phyloP scores from a whole-genome alignment of 768 basidiomycete species.

The Boletus subcaerulescens region DNA sequence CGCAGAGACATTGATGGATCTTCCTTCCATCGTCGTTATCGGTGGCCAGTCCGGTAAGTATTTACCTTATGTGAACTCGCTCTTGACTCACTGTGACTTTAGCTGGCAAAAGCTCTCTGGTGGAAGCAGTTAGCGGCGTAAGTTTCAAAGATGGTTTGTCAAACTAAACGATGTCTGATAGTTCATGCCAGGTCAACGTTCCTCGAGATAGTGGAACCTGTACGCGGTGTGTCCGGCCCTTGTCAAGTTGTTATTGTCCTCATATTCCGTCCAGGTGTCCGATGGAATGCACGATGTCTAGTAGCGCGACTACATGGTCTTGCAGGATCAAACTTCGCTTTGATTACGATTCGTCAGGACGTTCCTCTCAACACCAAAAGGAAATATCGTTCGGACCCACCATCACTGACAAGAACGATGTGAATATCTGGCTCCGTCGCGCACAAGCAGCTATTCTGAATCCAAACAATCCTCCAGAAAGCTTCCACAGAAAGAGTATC shows the following conservation, averaged over 20 bases:
- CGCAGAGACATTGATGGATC: conserved; percentile 37
- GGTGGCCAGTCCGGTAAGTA: conserved; percentile 53
- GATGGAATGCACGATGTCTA: conserved; percentile 51
- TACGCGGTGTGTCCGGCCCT: conserved; percentile 39
- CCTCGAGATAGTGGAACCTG: conserved; percentile 63
- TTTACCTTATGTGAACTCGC: neutral
- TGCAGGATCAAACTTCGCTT: conserved; percentile 44
- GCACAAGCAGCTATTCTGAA: conserved; percentile 47
- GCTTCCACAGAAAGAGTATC: conserved; percentile 22
- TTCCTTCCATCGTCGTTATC: conserved; percentile 55
- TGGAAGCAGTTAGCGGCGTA: conserved; percentile 57
- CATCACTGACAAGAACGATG: conserved; percentile 28
- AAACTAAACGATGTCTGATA: neutral
- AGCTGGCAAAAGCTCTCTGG: conserved; percentile 62
- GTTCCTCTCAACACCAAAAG: conserved; percentile 1
- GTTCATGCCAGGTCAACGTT: conserved; percentile 46
- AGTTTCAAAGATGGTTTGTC: conserved; percentile 9
- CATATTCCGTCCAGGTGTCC: conserved; percentile 40
- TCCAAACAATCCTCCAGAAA: conserved; percentile 10
- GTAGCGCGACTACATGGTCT: conserved; percentile 36
- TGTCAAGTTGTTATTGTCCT: neutral
- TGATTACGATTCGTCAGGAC: conserved; percentile 31
- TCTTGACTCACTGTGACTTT: neutral
- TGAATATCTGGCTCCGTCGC: conserved; percentile 44
- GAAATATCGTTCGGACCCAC: conserved; percentile 28